Base-by-base conservation (phyloP, 768 basidiomycete species). In the Mycena latifolia region DNA sequence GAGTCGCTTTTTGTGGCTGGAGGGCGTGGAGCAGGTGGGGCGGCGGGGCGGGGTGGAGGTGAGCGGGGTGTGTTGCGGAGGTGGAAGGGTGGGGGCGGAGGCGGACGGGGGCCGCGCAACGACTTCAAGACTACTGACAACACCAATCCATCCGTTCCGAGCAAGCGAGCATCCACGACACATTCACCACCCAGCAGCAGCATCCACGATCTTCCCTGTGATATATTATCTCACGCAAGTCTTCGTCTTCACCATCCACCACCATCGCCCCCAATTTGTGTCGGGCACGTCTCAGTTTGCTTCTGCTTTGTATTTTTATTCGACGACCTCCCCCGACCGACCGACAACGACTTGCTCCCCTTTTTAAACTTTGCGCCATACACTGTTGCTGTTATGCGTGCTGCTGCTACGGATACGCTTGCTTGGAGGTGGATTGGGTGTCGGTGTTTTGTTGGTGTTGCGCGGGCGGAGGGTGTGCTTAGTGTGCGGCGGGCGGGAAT, bases 301-400 rank as follows among this genome's bases (percentile, higher is more conserved):
- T 52, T 43, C 46, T 22, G 48, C 24, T 28, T 25, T 69, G 69
- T 69, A 69, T 69, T 69, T 66, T 69, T 69, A 69, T 67, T 43
- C 60, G 35, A 57, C 46, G 35, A 29, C 39, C n/a, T n/a, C n/a
- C 37, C 37, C 37, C 17, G 25, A 57, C 63, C 20, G 54, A 52
- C 50, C 55, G 64, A 55, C 48, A 46, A 52, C 53, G 29, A 33
- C 58, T 59, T 51, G 46, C 46, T 47, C 31, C 28, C 59, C 29
- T 57, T 57, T 53, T 52, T 55, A 37, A 41, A 66, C 28, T 15
- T 46, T 14, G 37, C 37, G 37, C 37, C 37, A 39, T 39, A 39
- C 51, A 35, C 22, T 53, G 63, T 50, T 64, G 55, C 50, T 57
- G 41, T 35, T 25, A 15, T 45, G 51, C 51, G 58, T 45, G 51